Base-by-base conservation (phyloP, 73 alveolate species). In the Tetrahymena malaccensis region DNA sequence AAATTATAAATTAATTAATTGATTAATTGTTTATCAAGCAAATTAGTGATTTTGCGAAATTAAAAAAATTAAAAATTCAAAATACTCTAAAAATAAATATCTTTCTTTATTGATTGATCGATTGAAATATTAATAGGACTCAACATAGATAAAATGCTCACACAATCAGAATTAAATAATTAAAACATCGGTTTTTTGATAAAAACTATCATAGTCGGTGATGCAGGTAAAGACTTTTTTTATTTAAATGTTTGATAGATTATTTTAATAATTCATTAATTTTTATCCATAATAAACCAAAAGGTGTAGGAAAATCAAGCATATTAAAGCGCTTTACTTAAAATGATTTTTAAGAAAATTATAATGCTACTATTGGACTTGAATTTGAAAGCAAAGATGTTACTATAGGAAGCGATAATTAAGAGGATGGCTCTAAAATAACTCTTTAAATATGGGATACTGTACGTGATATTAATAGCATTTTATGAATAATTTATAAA, bases 281-380 rank as follows among this genome's bases (percentile, higher is more conserved):
- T 70, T 70, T 70, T 22, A 19, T 70, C 22, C 15, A 70, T 70
- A 5, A 3, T 13, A 19, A 1, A 27, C 16, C 1, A 70, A 70
- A 19, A 97, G 99, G 98, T 44, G 99, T 98, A 56, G 99, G 99
- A n/a, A 98, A 98, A 96, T 98, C 99, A 34, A 98, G 99, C 95
- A 94, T 98, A 5, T 94, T 98, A 34, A 98, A 98, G 85, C 97
- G 98, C 93, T 98, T 98, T 97, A 98, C 98, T 33, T 99, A 98
- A 95, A 97, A 98, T 95, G 96, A 99, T 85, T 98, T 98, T 97
- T 97, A 98, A 93, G 94, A 96, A 37, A 96, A 97, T 37, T 99
- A 98, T 95, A 99, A 98, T 57, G 97, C 98, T 31, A 98, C 99
- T 5, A 98, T 98, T 21, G 99, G 99, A 40, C 99, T 98, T 11